Evolutionary conservation across 768 basidiomycete species (phyloP), one percentile per base, ranked within the genome.

Genomic region (Boletus rubroflammeus): DNA sequence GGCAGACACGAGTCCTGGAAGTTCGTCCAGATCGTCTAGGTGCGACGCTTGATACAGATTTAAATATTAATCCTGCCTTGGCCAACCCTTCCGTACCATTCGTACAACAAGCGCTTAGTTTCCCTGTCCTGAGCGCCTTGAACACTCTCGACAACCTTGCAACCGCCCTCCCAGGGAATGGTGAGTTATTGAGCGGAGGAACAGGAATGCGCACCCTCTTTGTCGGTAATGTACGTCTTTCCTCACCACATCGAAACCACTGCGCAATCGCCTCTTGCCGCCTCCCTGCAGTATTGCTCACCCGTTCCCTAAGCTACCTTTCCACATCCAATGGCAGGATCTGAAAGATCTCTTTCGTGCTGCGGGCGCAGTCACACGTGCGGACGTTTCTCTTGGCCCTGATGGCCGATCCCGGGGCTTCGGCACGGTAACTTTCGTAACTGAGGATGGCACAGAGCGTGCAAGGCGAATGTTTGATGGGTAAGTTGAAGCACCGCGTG

Each of bases 311-410:
- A 93, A 66, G 91, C 81, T 95, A 15, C 93, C 93, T 0, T 94
- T 93, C 72, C 93, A 94, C 62, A 88, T 87, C 61, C 93, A 94
- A 73, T 99, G 96, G 96, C 96, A 98, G 72, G 96, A 98, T 67
- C 79, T 99, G 41, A 98, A 98, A 72, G 95, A 98, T 71, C 79
- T 98, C 5, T 96, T 98, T 67, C 83, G 95, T 26, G 85, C 90
- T 58, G 93, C 91, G 1, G 95, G 96, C 17, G 85, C 88, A 19
- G 88, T 98, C 50, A 75, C 93, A 34, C 84, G 96, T 23, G 96
- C 96, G 10, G 93, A 96, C 60, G 90, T 97, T 21, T 89, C 89
- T 17, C 81, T 93, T 31, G 92, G 92, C 34, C 82, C 81, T 5
- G 93, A 97, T 65, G 91, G 93, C 13, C 81, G 94, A 34, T 93